Evolutionary conservation across 73 alveolate genomes (phyloP).

Genomic region (Blepharisma stoltei): DNA sequence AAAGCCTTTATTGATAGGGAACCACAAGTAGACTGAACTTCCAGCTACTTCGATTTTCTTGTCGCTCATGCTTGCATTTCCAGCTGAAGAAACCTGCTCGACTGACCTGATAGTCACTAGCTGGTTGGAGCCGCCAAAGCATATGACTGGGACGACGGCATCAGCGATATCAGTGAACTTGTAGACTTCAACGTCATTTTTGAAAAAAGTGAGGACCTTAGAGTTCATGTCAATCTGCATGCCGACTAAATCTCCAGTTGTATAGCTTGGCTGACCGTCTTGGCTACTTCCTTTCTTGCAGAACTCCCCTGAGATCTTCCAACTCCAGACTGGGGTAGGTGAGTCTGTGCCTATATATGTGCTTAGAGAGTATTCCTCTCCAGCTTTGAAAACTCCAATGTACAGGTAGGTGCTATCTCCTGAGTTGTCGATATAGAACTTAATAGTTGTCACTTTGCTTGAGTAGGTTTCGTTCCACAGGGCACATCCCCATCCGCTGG

Average conservation of each 20-base stretch:
- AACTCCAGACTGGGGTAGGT: constrained; percentile 10
- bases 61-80: background rate
- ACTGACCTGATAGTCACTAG: constrained; percentile 31
- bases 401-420: background rate
- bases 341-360: background rate
- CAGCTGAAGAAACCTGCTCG: background rate
- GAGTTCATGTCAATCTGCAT: background rate
- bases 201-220: constrained; percentile 1
- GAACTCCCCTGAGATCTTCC: constrained; percentile 10
- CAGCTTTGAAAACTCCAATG: constrained; percentile 7
- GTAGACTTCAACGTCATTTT: constrained; percentile 14
- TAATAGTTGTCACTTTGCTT: background rate
- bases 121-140: constrained; percentile 30
- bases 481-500: constrained; percentile 30
- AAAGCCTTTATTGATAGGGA: constrained; percentile 24
- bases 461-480: background rate
- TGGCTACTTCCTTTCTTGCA: constrained; percentile 10
- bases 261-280: background rate
- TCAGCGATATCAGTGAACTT: background rate
- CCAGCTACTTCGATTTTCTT: background rate
- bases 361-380: background rate
- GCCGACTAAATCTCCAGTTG: constrained; percentile 19
- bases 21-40: background rate
- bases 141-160: background rate
- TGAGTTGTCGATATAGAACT: background rate